Evolutionary conservation across 768 basidiomycete genomes (phyloP).

Genomic region (Gyrodon lividus): DNA sequence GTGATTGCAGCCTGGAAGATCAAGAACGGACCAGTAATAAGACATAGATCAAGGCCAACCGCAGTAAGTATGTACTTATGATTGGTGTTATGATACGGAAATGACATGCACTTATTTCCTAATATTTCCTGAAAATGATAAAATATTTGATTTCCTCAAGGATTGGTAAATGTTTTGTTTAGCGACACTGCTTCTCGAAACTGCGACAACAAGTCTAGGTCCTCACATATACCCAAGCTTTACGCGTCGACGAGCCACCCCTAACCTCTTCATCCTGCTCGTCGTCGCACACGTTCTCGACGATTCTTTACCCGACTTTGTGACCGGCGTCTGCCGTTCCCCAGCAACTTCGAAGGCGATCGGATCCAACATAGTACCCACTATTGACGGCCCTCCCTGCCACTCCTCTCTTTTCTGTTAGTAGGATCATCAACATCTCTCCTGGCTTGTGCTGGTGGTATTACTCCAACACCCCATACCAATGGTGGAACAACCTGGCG

Average conservation of each 20-base stretch:
- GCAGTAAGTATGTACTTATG: neutral
- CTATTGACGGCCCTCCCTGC: conserved; percentile 1
- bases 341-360: conserved; percentile 1
- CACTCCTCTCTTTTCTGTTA: conserved; percentile 2
- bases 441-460: conserved; percentile 1
- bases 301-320: neutral
- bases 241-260: neutral
- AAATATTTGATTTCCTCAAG: neutral
- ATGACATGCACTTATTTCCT: neutral
- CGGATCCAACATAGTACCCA: conserved; percentile 1
- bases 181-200: conserved; percentile 3
- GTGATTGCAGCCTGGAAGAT: neutral
- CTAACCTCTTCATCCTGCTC: neutral
- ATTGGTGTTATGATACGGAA: neutral
- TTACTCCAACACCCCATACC: neutral
- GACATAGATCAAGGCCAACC: neutral
- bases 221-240: neutral
- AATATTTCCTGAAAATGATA: neutral
- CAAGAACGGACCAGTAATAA: neutral
- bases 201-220: neutral
- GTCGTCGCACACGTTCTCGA: neutral
- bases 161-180: conserved; percentile 4
- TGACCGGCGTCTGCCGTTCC: neutral
- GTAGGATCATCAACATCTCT: neutral
- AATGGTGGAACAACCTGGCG: conserved; percentile 15